Conservation (phyloP, 495 filamentous ascomycete species). For the Podospora australis region DNA sequence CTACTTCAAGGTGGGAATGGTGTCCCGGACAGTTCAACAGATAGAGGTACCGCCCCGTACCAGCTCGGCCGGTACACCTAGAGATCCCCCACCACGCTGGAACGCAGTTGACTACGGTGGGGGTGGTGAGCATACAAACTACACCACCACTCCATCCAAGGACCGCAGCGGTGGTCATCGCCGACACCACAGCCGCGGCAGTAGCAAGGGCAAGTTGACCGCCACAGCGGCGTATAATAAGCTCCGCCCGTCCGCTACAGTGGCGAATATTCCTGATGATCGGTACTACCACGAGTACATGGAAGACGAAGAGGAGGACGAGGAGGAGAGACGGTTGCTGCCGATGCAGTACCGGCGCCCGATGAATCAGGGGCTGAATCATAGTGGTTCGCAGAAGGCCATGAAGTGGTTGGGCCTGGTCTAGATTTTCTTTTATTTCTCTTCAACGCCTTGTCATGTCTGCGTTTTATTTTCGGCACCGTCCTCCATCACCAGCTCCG, state of each 20-base stretch:
- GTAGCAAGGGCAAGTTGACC: neutral
- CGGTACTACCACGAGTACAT: neutral
- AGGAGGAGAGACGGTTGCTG: constrained; percentile 19
- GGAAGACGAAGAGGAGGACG: constrained; percentile 1
- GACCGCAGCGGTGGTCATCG: neutral
- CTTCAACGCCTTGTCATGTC: neutral
- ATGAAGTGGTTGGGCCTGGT: constrained; percentile 19
- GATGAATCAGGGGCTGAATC: neutral
- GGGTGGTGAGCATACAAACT: neutral
- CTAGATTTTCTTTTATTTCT: neutral
- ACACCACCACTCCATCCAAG: neutral
- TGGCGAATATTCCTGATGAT: neutral
- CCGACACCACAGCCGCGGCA: neutral
- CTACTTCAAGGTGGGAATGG: no score
- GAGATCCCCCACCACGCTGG: neutral
- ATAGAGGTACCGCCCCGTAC: no score
- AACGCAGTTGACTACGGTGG: neutral
- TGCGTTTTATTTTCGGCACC: neutral
- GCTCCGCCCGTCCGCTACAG: neutral
- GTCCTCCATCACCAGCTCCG: no score
- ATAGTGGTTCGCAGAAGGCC: constrained; percentile 13
- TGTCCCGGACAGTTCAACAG: no score
- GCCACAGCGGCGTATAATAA: neutral
- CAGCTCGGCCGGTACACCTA: no score
- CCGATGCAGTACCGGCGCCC: constrained; percentile 7